A percentile compares a stretch with the other conserved stretches of the same genome.
phyloP scores from a whole-genome alignment of 2,329 filamentous ascomycete species.

The Penicillium sp. region DNA sequence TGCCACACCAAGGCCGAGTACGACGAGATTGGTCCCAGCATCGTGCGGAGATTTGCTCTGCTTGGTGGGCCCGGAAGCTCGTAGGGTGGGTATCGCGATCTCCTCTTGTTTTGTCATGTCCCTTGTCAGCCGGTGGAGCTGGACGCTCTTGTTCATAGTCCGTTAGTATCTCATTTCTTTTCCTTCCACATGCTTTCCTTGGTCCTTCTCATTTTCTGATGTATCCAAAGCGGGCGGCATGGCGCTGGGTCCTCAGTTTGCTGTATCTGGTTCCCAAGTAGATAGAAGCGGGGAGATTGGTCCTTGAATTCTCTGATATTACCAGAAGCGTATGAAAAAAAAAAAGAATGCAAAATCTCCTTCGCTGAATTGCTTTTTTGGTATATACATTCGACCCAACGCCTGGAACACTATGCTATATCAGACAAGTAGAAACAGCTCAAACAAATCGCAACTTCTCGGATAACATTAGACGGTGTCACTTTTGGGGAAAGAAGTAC shows the following conservation, averaged over 20 bases:
- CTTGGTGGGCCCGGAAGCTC: constrained; percentile 79
- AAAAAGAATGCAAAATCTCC: constrained; percentile 11
- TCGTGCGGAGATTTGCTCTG: constrained; percentile 90
- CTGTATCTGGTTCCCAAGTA: constrained; percentile 20
- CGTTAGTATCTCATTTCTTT: constrained; percentile 19
- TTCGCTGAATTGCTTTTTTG: constrained; percentile 1
- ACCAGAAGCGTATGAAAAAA: constrained; percentile 21
- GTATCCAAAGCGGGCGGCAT: constrained; percentile 20
- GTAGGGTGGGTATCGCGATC: constrained; percentile 28
- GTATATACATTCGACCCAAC: constrained; percentile 7
- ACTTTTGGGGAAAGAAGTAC: constrained; percentile 27
- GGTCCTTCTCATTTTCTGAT: constrained; percentile 9
- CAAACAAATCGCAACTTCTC: background rate
- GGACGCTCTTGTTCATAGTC: constrained; percentile 35
- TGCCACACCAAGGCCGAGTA: constrained; percentile 93
- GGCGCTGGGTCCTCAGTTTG: constrained; percentile 19
- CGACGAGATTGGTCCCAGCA: constrained; percentile 93
- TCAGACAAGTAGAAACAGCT: background rate
- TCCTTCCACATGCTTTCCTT: constrained; percentile 8
- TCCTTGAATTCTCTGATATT: constrained; percentile 10
- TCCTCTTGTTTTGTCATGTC: constrained; percentile 22
- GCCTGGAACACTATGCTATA: constrained; percentile 12
- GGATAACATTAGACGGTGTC: background rate
- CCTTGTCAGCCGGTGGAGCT: constrained; percentile 27
- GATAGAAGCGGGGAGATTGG: constrained; percentile 13